Conservation (phyloP, 179 eudicot species). For the Gypsophila paniculata region DNA sequence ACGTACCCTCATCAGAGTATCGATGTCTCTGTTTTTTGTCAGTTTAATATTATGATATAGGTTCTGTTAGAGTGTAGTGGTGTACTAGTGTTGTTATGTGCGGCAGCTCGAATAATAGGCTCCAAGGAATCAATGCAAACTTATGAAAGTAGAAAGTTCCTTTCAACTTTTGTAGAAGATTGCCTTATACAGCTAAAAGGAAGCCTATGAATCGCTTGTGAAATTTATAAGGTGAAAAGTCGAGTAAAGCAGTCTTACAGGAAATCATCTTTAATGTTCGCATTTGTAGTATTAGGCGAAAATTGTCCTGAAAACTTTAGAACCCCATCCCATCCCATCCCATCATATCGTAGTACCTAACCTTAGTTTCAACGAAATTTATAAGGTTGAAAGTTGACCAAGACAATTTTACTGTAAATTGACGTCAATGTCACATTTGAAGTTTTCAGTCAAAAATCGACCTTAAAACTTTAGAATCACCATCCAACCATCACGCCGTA, state of each 20-base stretch:
- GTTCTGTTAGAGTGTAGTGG: background rate
- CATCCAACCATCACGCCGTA: no score
- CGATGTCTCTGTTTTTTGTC: background rate
- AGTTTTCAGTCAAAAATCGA: no score
- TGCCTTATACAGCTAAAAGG: background rate
- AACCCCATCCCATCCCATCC: no score
- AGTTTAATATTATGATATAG: background rate
- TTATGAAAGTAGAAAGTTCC: slow-evolving; percentile 5
- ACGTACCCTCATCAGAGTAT: background rate
- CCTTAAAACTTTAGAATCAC: no score
- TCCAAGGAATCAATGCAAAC: slow-evolving; percentile 12
- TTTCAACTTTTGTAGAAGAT: background rate
- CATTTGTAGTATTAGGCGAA: no score
- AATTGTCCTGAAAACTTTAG: background rate
- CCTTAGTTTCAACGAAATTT: no score
- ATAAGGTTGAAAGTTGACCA: no score
- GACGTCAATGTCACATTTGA: no score
- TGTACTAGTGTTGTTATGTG: background rate
- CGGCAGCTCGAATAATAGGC: slow-evolving; percentile 1
- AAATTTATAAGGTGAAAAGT: background rate
- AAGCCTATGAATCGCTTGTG: background rate
- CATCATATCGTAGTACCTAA: no score
- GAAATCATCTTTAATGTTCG: background rate
- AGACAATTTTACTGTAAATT: no score
- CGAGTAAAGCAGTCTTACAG: background rate